A percentile compares a stretch with the other conserved stretches of the same genome.
These are phyloP conservation scores for Sporothrix pseudoabietina DNA, from an alignment of 2,329 filamentous ascomycete species.

Conservation along the genomic window DNA sequence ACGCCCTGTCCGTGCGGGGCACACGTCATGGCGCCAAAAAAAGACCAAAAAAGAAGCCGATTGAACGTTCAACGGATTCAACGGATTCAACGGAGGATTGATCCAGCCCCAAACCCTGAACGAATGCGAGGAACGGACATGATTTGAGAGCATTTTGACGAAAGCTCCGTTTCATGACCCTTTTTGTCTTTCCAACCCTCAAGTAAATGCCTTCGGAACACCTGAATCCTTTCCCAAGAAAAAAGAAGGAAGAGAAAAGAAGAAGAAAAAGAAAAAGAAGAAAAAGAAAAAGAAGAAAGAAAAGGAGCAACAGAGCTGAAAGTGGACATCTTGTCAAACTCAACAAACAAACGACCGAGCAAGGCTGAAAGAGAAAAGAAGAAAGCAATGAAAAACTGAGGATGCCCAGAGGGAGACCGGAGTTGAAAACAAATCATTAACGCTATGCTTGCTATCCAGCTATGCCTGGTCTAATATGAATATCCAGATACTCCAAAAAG, in stretches of 20 bases:
- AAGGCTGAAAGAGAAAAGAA: neutral
- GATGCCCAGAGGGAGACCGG: neutral
- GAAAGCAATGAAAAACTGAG: neutral
- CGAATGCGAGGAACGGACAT: neutral
- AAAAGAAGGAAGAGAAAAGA: neutral
- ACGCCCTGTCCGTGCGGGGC: neutral
- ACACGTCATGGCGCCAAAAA: neutral
- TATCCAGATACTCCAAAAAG: neutral
- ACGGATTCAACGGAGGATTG: neutral
- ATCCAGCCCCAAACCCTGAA: neutral
- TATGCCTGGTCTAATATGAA: neutral
- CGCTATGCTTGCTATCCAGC: slow-evolving; percentile 19
- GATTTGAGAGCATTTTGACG: neutral
- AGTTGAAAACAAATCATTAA: neutral
- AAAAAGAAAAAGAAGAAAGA: no score
- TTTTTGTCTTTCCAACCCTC: neutral
- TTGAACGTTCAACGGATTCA: neutral
- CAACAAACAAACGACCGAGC: neutral
- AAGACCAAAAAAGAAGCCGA: no score
- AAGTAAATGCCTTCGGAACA: neutral
- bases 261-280: no score
- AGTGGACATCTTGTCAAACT: neutral
- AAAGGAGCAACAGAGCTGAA: neutral
- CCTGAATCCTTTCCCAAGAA: neutral
- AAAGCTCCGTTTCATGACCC: neutral